These are phyloP conservation scores for Pseudopyricularia cyperi DNA, from an alignment of 2,329 filamentous ascomycete genomes.

Conservation along the genomic window DNA sequence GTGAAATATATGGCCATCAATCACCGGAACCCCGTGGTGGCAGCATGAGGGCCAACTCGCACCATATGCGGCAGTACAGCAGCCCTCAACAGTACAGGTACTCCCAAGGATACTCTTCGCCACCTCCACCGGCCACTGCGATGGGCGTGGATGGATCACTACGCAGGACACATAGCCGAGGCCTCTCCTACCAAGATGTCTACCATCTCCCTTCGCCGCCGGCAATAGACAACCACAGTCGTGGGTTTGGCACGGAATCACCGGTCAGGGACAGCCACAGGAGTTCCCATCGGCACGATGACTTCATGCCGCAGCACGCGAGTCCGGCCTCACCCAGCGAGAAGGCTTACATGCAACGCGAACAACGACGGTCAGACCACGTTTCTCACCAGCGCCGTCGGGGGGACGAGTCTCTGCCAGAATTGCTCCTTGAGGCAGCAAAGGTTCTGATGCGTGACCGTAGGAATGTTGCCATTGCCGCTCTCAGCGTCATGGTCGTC, in stretches of 20 bases:
- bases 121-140: background rate
- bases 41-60: background rate
- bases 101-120: background rate
- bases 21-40: background rate
- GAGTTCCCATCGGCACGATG: conserved; percentile 1
- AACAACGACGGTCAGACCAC: background rate
- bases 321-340: conserved; percentile 13
- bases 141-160: background rate
- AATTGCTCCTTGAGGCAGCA: conserved; percentile 39
- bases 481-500: conserved; percentile 40
- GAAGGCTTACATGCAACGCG: conserved; percentile 16
- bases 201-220: background rate
- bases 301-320: conserved; percentile 12
- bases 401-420: conserved; percentile 31
- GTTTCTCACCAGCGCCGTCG: background rate
- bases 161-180: background rate
- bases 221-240: background rate
- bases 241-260: background rate
- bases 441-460: conserved; percentile 42
- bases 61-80: background rate
- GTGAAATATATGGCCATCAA: conserved; percentile 39
- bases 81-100: background rate
- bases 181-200: background rate
- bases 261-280: background rate
- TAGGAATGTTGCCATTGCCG: conserved; percentile 44